Percentiles rank a stretch among this genome's conserved stretches.
Conservation (phyloP, 1,284 basidiomycete genomes). For the Inonotus hispidus region DNA sequence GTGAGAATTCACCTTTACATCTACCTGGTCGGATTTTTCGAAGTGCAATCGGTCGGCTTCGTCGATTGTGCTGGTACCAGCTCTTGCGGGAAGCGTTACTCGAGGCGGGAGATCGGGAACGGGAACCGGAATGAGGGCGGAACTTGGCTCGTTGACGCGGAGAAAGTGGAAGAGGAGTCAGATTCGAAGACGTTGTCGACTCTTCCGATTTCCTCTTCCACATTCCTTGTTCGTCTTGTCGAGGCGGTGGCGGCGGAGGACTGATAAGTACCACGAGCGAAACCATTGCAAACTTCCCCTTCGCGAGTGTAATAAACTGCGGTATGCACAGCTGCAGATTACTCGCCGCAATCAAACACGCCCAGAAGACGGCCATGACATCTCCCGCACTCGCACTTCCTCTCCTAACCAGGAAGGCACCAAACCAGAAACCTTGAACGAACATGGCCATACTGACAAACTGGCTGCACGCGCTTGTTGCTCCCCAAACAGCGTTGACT, state of each 20-base stretch:
- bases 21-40: conserved; percentile 53
- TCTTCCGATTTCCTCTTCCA: conserved; percentile 19
- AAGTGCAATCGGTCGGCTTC: conserved; percentile 27
- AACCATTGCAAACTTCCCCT: conserved; percentile 83
- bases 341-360: conserved; percentile 83
- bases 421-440: conserved; percentile 97
- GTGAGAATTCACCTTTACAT: conserved; percentile 73
- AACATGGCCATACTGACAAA: conserved; percentile 89
- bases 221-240: conserved; percentile 12
- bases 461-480: conserved; percentile 65
- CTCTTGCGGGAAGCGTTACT: neutral
- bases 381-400: conserved; percentile 66
- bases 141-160: neutral
- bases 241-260: conserved; percentile 25
- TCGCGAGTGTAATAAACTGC: conserved; percentile 70
- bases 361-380: conserved; percentile 97
- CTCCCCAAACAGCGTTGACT: conserved; percentile 72
- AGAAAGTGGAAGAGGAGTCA: conserved; percentile 5
- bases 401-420: conserved; percentile 76
- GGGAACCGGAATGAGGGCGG: neutral
- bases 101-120: neutral
- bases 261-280: conserved; percentile 63
- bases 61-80: neutral
- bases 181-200: conserved; percentile 8
- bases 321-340: conserved; percentile 86